Base-by-base conservation (phyloP, 2,329 filamentous ascomycete species). In the Cladosporium sp. region DNA sequence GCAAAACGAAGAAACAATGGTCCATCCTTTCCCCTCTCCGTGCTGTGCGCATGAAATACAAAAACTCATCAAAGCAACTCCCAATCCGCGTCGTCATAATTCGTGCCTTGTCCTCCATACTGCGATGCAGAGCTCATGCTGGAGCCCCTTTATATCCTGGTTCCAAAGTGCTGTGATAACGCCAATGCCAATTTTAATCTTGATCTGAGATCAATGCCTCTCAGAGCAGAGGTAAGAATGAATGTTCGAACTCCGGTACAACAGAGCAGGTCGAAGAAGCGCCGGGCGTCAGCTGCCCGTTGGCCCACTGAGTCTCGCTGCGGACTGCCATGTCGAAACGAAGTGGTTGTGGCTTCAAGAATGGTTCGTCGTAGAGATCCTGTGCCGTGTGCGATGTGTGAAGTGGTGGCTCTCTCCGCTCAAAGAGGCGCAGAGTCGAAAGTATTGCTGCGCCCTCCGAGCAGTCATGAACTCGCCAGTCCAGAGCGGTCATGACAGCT, bases 391-490 rank as follows among this genome's bases (percentile, higher is more conserved):
- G 24, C 49, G 49, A 18, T 30, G 32, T 26, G 15, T 26, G 15
- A 14, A 12, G 26, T 15, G 44, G 51, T 30, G 36, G 36, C 8
- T 44, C 61, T 36, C 61, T 62, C 2, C 60, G 44, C 28, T 64
- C 61, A 28, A 65, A 65, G 1, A 44, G 44, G n/a, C 34, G 64
- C 28, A 69, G 34, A 4, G 68, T 67, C 8, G 24, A 8, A 14
- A 65, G 62, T 12, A 73, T 67, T 15, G 66, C 60, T 32, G 55
- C 59, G 1, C 68, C 58, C 4, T 66, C 61, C 11, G 70, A 66
- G 63, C 71, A 70, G 10, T 54, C 34, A 32, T 72, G 72, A 10
- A 75, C 62, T 5, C 67, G 66, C 71, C 72, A 75, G n/a, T 74
- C 73, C 7, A 75, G 69, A 14, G 67, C 65, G 10, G 58, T 60